A percentile compares a stretch with the other conserved stretches of the same genome.
phyloP scores from a whole-genome alignment of 768 basidiomycete species.

The Russula olivacea region DNA sequence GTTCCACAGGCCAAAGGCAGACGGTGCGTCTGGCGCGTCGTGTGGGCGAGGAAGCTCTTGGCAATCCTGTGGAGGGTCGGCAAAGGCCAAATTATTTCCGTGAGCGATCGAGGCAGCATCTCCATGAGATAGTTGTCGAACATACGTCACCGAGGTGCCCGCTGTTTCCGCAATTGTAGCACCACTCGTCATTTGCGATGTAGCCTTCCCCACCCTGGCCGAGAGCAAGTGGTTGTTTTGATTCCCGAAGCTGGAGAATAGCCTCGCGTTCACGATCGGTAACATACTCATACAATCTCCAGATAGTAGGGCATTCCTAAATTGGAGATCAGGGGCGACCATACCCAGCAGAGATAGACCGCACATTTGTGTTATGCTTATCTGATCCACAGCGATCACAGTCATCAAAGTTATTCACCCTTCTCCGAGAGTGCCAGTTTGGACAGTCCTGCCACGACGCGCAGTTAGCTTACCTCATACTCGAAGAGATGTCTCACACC shows the following conservation, averaged over 20 bases:
- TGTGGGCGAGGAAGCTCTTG: constrained; percentile 37
- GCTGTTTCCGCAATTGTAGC: constrained; percentile 67
- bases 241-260: constrained; percentile 43
- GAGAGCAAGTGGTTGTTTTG: constrained; percentile 44
- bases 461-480: not conserved
- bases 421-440: constrained; percentile 42
- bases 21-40: constrained; percentile 46
- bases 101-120: not conserved
- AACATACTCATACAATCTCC: constrained; percentile 75
- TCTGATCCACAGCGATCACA: constrained; percentile 67
- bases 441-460: constrained; percentile 53
- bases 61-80: constrained; percentile 49
- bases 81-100: not conserved
- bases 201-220: constrained; percentile 77
- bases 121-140: constrained; percentile 11
- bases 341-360: constrained; percentile 24
- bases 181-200: constrained; percentile 69
- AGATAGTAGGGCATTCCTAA: constrained; percentile 79
- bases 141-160: constrained; percentile 81
- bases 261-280: constrained; percentile 44
- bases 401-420: constrained; percentile 35
- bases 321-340: not conserved
- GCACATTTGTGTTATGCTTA: constrained; percentile 59
- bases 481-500: constrained; percentile 35
- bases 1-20: constrained; percentile 64